Base-by-base conservation (phyloP, 1,139 yeast species). In the Yamadazyma diospyri region DNA sequence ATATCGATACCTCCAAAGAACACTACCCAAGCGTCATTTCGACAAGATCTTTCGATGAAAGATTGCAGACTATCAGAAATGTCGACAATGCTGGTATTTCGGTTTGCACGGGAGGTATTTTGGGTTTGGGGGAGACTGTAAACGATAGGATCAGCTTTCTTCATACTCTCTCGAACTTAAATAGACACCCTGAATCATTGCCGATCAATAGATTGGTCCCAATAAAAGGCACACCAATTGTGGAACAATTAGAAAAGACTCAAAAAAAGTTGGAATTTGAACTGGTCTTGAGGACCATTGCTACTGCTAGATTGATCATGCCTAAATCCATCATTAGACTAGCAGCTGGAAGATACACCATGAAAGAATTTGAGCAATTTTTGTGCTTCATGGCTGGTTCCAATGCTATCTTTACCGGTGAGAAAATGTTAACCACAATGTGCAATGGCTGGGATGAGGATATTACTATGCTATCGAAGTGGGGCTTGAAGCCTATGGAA, bases 401-500 rank as follows among this genome's bases (percentile, higher is more conserved):
- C 39, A 83, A 83, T 57, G 89, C 92, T 11, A 79, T 83, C 32
- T 83, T 83, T 54, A 83, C 92, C 0, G 94, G 94, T 15, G 82
- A 83, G 55, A 78, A 73, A 46, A 83, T 83, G 92, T 60, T 83
- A 40, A 83, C 94, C 3, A 83, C 94, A 3, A 78, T 80, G 80
- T 83, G 94, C 53, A 80, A 78, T 42, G 89, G 88, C 3, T 83
- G 92, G 92, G 87, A 82, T 31, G 92, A 82, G 51, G 94, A 83
- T 52, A 80, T 71, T 42, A 69, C 58, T 7, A 76, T 83, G 86
- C 60, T 83, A 24, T 54, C 57, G 3, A 74, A 71, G 46, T 83
- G 92, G 92, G 94, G 94, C 0, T 55, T 81, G 46, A 63, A 56
- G 42, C 87, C 88, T 23, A 77, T 82, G 85, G 65, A 75, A 53